These are phyloP conservation scores for Peronosclerospora sorghi DNA, from an alignment of 352 stramenopile genomes.

Conservation along the genomic window DNA sequence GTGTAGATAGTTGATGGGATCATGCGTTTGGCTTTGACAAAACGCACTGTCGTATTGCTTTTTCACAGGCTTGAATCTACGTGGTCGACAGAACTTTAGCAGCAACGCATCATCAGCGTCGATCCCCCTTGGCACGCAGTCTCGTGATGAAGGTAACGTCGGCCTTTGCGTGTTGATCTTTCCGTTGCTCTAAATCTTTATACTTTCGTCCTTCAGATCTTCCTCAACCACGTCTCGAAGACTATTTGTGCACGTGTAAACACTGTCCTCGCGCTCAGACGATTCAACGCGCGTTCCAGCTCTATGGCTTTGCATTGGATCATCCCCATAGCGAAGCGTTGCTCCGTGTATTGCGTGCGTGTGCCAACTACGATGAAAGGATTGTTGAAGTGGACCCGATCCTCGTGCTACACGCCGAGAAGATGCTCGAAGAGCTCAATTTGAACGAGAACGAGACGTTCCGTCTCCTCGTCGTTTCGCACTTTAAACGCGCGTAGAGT, in stretches of 20 bases:
- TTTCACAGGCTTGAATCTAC: slow-evolving; percentile 18
- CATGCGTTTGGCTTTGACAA: neutral
- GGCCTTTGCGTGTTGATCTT: neutral
- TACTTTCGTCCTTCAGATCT: slow-evolving; percentile 3
- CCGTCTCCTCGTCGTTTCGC: slow-evolving; percentile 31
- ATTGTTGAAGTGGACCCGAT: slow-evolving; percentile 28
- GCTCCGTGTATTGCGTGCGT: slow-evolving; percentile 45
- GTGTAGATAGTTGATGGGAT: neutral
- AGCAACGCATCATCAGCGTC: slow-evolving; percentile 10
- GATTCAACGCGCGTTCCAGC: slow-evolving; percentile 35
- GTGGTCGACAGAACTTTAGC: slow-evolving; percentile 13
- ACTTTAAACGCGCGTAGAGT: slow-evolving; percentile 18
- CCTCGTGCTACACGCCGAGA: slow-evolving; percentile 34
- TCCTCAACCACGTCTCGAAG: slow-evolving; percentile 15
- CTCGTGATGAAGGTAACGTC: slow-evolving; percentile 11
- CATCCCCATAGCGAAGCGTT: slow-evolving; percentile 22
- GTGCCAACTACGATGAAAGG: slow-evolving; percentile 63
- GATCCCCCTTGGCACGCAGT: slow-evolving; percentile 12
- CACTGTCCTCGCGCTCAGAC: slow-evolving; percentile 39
- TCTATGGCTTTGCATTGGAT: slow-evolving; percentile 29
- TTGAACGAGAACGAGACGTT: slow-evolving; percentile 52
- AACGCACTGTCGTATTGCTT: neutral
- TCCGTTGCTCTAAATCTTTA: no score
- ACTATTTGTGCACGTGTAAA: slow-evolving; percentile 61
- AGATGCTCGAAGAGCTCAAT: slow-evolving; percentile 31